phyloP scores from a whole-genome alignment of 768 basidiomycete genomes.

The Coprinopsis marcescibilis region DNA sequence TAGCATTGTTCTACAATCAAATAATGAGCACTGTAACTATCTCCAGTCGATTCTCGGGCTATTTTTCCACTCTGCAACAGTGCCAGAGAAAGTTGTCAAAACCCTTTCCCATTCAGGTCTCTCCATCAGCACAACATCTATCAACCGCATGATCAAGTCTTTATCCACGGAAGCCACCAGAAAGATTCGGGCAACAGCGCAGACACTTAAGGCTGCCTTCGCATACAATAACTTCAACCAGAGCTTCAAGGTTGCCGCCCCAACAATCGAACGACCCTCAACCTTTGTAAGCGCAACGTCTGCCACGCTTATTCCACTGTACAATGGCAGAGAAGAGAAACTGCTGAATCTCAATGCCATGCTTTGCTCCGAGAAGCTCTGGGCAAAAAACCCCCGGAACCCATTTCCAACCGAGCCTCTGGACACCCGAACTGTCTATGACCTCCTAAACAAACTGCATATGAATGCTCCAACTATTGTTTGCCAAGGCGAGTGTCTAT shows the following conservation, averaged over 20 bases:
- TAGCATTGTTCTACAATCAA: no score
- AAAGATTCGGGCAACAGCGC: constrained; percentile 7
- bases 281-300: constrained; percentile 13
- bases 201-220: constrained; percentile 11
- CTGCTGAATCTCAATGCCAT: no score
- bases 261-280: no score
- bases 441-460: no score
- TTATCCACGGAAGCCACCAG: constrained; percentile 14
- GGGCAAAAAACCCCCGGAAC: no score
- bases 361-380: no score
- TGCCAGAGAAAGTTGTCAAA: constrained; percentile 22
- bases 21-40: no score
- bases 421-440: no score
- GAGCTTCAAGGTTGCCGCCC: constrained; percentile 17
- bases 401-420: no score
- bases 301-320: constrained; percentile 17
- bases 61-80: constrained; percentile 21
- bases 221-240: constrained; percentile 25
- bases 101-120: constrained; percentile 22
- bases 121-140: constrained; percentile 15
- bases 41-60: constrained; percentile 25
- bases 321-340: no score
- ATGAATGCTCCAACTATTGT: no score
- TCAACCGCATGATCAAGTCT: constrained; percentile 11
- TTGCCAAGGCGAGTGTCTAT: no score